phyloP scores from a whole-genome alignment of 2,329 filamentous ascomycete genomes.

The Penicillium oxalicum region DNA sequence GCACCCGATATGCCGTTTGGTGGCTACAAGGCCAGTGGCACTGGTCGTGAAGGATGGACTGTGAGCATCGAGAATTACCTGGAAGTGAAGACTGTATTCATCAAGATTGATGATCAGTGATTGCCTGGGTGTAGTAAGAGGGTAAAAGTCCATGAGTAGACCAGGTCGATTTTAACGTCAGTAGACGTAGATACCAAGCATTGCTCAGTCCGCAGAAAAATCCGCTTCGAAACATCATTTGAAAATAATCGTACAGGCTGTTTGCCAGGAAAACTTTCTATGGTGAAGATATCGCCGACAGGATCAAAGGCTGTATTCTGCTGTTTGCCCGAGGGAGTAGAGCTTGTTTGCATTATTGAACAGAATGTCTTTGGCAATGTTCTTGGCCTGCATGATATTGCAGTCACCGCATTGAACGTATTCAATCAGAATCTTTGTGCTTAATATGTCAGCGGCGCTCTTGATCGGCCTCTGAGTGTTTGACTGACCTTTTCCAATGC shows the following conservation, averaged over 20 bases:
- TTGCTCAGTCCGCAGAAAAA: too few species aligned
- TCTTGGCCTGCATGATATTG: constrained; percentile 55
- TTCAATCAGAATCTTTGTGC: constrained; percentile 55
- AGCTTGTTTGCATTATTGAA: constrained; percentile 73
- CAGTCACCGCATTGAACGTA: constrained; percentile 61
- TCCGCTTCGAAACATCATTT: too few species aligned
- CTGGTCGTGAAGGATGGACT: constrained; percentile 13
- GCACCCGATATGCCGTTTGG: constrained; percentile 38
- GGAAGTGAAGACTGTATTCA: constrained; percentile 12
- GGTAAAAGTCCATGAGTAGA: not conserved
- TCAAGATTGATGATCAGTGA: constrained; percentile 8
- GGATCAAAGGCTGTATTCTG: constrained; percentile 20
- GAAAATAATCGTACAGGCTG: too few species aligned
- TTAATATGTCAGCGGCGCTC: not conserved
- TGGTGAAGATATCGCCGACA: constrained; percentile 25
- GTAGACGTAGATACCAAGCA: constrained; percentile 18
- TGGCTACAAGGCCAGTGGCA: constrained; percentile 17
- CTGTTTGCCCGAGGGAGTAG: constrained; percentile 54
- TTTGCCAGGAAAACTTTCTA: too few species aligned
- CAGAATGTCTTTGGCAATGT: constrained; percentile 61
- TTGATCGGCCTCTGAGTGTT: not conserved
- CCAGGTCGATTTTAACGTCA: not conserved
- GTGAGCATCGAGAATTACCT: constrained; percentile 10
- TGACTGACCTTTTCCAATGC: constrained; percentile 58
- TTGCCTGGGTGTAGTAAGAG: not conserved